Conservation (phyloP, 768 basidiomycete genomes). For the Heimioporus sp. region DNA sequence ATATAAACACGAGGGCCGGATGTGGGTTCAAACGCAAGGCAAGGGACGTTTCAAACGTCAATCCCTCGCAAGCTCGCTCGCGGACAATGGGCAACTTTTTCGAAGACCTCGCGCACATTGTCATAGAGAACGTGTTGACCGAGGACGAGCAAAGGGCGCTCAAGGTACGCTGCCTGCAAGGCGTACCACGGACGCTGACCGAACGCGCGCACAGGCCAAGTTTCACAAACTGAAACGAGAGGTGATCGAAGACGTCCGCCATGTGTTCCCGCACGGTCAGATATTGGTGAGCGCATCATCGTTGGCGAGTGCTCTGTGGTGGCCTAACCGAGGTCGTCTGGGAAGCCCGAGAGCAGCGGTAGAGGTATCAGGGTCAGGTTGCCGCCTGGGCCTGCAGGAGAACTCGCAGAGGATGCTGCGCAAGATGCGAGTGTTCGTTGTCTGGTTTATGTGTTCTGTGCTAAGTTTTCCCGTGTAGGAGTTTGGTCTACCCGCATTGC, state of each 20-base stretch:
- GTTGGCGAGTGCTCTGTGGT: not conserved
- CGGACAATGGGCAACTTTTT: constrained; percentile 27
- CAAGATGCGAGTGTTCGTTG: constrained; percentile 7
- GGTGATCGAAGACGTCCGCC: constrained; percentile 27
- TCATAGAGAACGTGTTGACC: constrained; percentile 20
- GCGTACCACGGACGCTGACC: not conserved
- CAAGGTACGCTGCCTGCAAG: constrained; percentile 12
- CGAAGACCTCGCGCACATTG: constrained; percentile 25
- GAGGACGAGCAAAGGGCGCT: constrained; percentile 23
- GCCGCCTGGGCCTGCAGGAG: constrained; percentile 14
- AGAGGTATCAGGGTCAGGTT: constrained; percentile 22
- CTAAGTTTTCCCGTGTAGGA: constrained; percentile 6
- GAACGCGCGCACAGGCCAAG: constrained; percentile 17
- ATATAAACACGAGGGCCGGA: too few species aligned
- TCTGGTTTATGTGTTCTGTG: not conserved
- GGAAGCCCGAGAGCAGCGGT: constrained; percentile 23
- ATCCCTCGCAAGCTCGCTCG: too few species aligned
- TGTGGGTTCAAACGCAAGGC: too few species aligned
- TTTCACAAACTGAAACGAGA: constrained; percentile 30
- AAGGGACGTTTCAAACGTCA: too few species aligned
- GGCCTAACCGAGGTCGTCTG: not conserved
- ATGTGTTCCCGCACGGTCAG: constrained; percentile 27
- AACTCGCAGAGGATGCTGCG: not conserved
- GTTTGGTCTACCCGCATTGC: constrained; percentile 11
- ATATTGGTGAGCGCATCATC: constrained; percentile 20